Evolutionary conservation across 1,284 basidiomycete genomes (phyloP).

Genomic region (Apiotrichum siamense): DNA sequence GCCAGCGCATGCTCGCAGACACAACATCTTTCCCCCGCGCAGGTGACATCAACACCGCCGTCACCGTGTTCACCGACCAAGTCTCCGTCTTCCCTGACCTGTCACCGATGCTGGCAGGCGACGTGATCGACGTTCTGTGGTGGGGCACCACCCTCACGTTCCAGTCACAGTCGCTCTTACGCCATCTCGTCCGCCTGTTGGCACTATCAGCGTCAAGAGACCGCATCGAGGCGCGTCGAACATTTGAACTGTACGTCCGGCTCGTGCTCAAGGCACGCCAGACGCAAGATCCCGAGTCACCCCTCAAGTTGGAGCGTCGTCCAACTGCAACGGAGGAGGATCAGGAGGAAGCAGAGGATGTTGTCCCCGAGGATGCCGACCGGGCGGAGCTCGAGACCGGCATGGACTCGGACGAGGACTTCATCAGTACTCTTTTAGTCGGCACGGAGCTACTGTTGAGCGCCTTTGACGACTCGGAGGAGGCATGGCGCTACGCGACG

Average conservation of each 20-base stretch:
- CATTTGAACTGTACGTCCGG: slow-evolving; percentile 73
- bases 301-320: slow-evolving; percentile 41
- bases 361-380: slow-evolving; percentile 21
- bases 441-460: slow-evolving; percentile 67
- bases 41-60: slow-evolving; percentile 69
- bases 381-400: slow-evolving; percentile 15
- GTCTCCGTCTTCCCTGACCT: slow-evolving; percentile 67
- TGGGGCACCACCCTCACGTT: slow-evolving; percentile 87
- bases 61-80: slow-evolving; percentile 77
- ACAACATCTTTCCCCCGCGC: slow-evolving; percentile 76
- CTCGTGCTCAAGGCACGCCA: slow-evolving; percentile 72
- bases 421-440: slow-evolving; percentile 65
- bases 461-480: slow-evolving; percentile 38
- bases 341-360: not conserved
- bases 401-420: slow-evolving; percentile 60
- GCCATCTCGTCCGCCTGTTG: slow-evolving; percentile 71
- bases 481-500: slow-evolving; percentile 43
- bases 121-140: slow-evolving; percentile 63
- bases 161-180: slow-evolving; percentile 74
- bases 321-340: slow-evolving; percentile 23
- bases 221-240: slow-evolving; percentile 62
- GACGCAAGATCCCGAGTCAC: slow-evolving; percentile 50
- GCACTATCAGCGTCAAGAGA: slow-evolving; percentile 63
- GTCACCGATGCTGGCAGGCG: slow-evolving; percentile 48
- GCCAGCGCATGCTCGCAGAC: slow-evolving; percentile 59